Evolutionary conservation across 2,329 filamentous ascomycete species (phyloP).

Genomic region (Colletotrichum salicis): DNA sequence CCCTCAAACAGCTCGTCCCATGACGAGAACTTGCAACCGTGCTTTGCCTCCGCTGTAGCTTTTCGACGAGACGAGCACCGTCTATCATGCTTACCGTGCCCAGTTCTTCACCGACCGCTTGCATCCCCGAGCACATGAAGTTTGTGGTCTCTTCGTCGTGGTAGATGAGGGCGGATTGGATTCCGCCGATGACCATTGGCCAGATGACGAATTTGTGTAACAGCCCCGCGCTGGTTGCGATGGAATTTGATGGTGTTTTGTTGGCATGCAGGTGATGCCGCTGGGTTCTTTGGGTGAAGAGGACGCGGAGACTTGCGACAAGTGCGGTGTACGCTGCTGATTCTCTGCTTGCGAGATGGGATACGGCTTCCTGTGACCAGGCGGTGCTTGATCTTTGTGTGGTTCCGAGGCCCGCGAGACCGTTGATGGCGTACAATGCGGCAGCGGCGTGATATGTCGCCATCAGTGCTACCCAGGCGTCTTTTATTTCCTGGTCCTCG

Average conservation of each 20-base stretch:
- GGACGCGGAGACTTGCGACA: not conserved
- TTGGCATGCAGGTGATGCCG: not conserved
- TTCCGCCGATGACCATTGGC: slow-evolving; percentile 20
- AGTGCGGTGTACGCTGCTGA: not conserved
- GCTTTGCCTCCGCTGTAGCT: not conserved
- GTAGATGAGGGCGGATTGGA: slow-evolving; percentile 8
- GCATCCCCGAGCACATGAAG: slow-evolving; percentile 14
- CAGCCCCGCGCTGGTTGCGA: slow-evolving; percentile 8
- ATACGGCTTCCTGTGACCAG: not conserved
- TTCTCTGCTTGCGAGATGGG: not conserved
- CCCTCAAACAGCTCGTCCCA: slow-evolving; percentile 23
- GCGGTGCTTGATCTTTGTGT: not conserved
- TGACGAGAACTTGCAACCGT: not conserved
- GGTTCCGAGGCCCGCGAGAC: not conserved
- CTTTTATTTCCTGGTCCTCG: not conserved
- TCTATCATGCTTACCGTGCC: slow-evolving; percentile 27
- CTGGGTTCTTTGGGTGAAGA: slow-evolving; percentile 13
- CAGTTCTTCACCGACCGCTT: slow-evolving; percentile 11
- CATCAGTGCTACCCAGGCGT: slow-evolving; percentile 13
- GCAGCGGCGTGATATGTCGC: not conserved
- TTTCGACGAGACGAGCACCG: slow-evolving; percentile 18
- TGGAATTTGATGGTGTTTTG: not conserved
- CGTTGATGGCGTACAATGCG: not conserved
- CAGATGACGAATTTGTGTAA: slow-evolving; percentile 21
- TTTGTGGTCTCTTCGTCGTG: not conserved